Evolutionary conservation across 2,329 filamentous ascomycete species (phyloP).

Genomic region (Penicillium capsulatum): DNA sequence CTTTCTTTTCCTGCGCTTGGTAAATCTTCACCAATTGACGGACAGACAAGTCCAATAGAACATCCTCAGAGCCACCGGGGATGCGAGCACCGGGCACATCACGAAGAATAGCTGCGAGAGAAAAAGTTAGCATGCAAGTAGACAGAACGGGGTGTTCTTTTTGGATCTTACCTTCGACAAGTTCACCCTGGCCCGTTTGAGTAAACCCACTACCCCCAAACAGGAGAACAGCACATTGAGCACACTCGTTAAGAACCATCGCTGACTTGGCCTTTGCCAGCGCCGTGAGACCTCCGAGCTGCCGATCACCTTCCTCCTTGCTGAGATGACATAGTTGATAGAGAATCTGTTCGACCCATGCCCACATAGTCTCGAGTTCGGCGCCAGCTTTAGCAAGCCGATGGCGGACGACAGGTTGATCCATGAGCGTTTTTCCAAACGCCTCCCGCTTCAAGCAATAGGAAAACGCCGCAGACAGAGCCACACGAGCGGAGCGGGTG

Average conservation of each 20-base stretch:
- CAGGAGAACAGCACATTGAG: constrained; percentile 63
- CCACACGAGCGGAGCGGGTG: constrained; percentile 60
- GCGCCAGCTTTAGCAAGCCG: constrained; percentile 67
- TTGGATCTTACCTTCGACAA: constrained; percentile 60
- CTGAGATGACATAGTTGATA: constrained; percentile 62
- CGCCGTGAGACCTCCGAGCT: constrained; percentile 68
- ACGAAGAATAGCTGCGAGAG: constrained; percentile 54
- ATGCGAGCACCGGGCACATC: constrained; percentile 61
- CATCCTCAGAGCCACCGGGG: constrained; percentile 68
- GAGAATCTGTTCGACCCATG: constrained; percentile 68
- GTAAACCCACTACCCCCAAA: constrained; percentile 74
- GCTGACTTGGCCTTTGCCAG: constrained; percentile 68
- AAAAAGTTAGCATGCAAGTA: constrained; percentile 32
- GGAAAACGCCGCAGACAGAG: constrained; percentile 56
- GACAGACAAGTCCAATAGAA: constrained; percentile 65
- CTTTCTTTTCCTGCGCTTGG: constrained; percentile 30
- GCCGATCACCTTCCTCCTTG: constrained; percentile 43
- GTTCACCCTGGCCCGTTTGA: constrained; percentile 63
- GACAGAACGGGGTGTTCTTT: too few relatives aligned
- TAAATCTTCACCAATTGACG: constrained; percentile 69
- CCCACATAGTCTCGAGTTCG: constrained; percentile 64
- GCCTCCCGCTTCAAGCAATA: constrained; percentile 64
- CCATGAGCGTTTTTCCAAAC: constrained; percentile 65
- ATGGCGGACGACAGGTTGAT: constrained; percentile 70
- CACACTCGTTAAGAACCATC: constrained; percentile 67